Evolutionary conservation across 805 yeast species (phyloP), one percentile per base, ranked within the genome.

Genomic region (Candida ortonii): DNA sequence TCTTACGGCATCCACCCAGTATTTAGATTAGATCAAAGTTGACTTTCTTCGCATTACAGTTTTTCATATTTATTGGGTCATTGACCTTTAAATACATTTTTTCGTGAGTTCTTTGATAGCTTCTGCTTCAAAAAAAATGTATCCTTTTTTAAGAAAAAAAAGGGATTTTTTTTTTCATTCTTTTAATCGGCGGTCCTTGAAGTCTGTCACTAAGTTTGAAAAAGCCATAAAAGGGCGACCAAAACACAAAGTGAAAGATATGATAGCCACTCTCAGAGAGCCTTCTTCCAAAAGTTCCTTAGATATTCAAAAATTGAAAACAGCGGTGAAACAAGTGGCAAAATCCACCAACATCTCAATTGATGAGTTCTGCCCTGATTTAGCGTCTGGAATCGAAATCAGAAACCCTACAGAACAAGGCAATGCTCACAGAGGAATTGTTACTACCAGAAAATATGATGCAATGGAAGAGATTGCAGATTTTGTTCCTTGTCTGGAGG

Each of bases 401-500:
- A 22, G 19, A 8, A 34, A 36, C 28, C 41, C 45, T 8, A n/a
- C 18, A 6, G 41, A 40, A n/a, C 26, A 37, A 12, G 36, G 40
- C 7, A 39, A 41, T 22, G 28, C 45, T 7, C 29, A 34, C 13
- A 33, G 49, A 9, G 42, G 44, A 11, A 24, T 43, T 4, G 18
- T 35, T 16, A 21, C 28, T 4, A 15, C 7, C n/a, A 15, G 13
- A 3, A n/a, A 16, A 2, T 4, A 26, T 10, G 23, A 10, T 2
- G 24, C 41, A 22, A 39, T 37, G 7, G 39, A 33, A 13, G 33
- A 18, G 10, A 36, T 43, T 6, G 10, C 17, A 16, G 31, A 22
- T 9, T 40, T 39, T 20, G 18, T 16, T 10, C 50, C 46, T 16
- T 20, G 12, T 6, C 22, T 43, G 14, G 47, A 41, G 32, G 48